Base-by-base conservation (phyloP, 495 filamentous ascomycete species). In the Penicillium argentinense region DNA sequence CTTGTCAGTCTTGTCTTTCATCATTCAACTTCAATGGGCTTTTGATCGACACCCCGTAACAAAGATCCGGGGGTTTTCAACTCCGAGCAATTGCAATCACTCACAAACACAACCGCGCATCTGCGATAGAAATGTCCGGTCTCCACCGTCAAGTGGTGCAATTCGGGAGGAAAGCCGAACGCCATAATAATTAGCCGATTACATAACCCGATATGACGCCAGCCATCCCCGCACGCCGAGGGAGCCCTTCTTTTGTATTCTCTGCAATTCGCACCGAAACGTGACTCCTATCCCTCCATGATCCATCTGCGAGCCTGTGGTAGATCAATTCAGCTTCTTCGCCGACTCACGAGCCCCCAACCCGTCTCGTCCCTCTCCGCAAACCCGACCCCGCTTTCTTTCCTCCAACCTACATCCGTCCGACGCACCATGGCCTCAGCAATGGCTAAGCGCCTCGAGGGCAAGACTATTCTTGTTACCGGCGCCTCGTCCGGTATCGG, bases 401-500 rank as follows among this genome's bases (percentile, higher is more conserved):
- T 55, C 1, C n/a, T 61, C 30, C 53, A 68, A 17, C 51, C 59
- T n/a, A 30, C 44, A 30, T 54, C 45, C 12, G 19, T 63, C 32
- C 60, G 53, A 61, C 72, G 72, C 56, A 68, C 66, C 36, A 95
- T 96, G 91, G 77, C 88, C 16, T 74, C 85, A 28, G 85, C 89
- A 59, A 85, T 88, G 75, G 77, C 79, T 48, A 84, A 87, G 68
- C 91, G 93, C 73, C 87, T 98, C 32, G 79, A 86, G 51, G 91
- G 91, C 79, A 98, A 97, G 72, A 97, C 91, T 1, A 80, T 98
- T 30, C 66, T 97, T 26, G 80, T 98, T 42, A 98, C 93, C 0
- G 93, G 93, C 29, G 93, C 93, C 26, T 93, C 87, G 0, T 96
- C 91, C 2, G 93, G 93, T 32, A 98, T 98, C 61, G 93, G 93